Base-by-base conservation (phyloP, 305 asterid species). In the Solanum hybrid region DNA sequence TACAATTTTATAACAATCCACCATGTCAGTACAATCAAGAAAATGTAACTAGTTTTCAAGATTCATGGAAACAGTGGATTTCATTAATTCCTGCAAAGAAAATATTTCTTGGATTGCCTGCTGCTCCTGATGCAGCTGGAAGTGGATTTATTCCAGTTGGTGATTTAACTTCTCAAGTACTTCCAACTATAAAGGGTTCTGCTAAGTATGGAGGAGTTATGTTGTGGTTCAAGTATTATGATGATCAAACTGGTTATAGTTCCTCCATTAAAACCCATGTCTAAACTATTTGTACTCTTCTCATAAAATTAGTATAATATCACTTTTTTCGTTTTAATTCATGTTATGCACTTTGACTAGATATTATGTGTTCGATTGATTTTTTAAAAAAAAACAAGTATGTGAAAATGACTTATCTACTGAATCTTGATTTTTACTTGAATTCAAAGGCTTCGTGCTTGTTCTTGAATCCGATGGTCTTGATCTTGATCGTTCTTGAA, bases 1-100 rank as follows among this genome's bases (percentile, higher is more conserved):
- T 94, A 17, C 96, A 93, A 89, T 95, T 95, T 34, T 95, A 94
- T 75, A 95, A 94, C 61, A 94, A 93, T 76, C 97, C 95, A 33
- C 95, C 96, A 22, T 94, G 95, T 88, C 94, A 93, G 90, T 94
- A 92, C 78, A 29, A 87, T 34, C 45, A 89, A 11, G 93, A 93
- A 10, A 78, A 76, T 87, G 76, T 88, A 27, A 83, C 91, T 0
- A 81, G 61, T 83, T 93, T 94, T 86, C 92, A 90, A 33, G 79
- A 84, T 6, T 84, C 95, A n/a, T 94, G 96, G 96, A 91, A 89
- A 1, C 72, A 68, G 24, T 89, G 89, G 91, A 89, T 33, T 68
- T 81, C 89, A 72, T 76, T n/a, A 17, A 76, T 89, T 82, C 91
- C 90, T 2, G 94, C 94, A 3, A 91, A 91, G 2, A 92, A 91